Percentiles rank a stretch among this genome's conserved stretches.
Evolutionary conservation across 306 rosid genomes (phyloP).

Genomic region (Canavalia ensiformis): DNA sequence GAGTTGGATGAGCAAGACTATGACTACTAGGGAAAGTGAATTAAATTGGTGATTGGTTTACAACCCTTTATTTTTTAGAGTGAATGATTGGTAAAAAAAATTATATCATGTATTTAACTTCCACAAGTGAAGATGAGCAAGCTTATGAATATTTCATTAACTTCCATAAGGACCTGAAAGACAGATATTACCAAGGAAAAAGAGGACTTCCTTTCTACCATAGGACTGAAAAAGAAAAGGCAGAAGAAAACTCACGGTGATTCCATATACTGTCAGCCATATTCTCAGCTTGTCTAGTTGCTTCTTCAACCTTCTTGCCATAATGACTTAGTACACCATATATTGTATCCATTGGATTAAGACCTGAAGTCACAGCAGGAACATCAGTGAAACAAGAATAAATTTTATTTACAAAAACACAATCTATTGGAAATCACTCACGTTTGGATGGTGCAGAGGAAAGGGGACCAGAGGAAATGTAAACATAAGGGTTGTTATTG

Average conservation of each 20-base stretch:
- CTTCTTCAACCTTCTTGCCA: conserved; percentile 64
- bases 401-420: background rate
- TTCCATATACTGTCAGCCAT: conserved; percentile 69
- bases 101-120: background rate
- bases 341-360: conserved; percentile 52
- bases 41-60: background rate
- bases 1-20: background rate
- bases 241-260: conserved; percentile 64
- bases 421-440: conserved; percentile 47
- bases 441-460: conserved; percentile 55
- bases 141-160: background rate
- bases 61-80: background rate
- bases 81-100: conserved; percentile 11
- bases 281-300: conserved; percentile 67
- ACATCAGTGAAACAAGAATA: conserved; percentile 13
- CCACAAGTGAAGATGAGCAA: background rate
- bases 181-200: conserved; percentile 21
- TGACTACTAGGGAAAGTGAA: conserved; percentile 13
- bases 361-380: conserved; percentile 53
- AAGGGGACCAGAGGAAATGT: conserved; percentile 34
- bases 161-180: background rate
- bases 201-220: background rate
- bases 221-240: background rate
- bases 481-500: conserved; percentile 60
- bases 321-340: conserved; percentile 55